These are phyloP conservation scores for Sideroxylon spinosum DNA, from an alignment of 179 eudicot genomes.

Conservation along the genomic window DNA sequence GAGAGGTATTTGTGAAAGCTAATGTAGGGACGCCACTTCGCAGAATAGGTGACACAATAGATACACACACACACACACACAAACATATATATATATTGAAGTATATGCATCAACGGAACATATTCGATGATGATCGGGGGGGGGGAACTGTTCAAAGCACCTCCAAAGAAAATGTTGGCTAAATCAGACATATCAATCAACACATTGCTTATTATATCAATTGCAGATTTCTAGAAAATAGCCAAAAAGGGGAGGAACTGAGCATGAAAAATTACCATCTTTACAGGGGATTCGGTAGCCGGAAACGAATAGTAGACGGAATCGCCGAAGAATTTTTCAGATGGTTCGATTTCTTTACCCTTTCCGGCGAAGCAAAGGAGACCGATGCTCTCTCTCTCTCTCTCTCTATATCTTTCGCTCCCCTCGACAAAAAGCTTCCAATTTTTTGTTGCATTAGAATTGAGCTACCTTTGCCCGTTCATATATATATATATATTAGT, in stretches of 20 bases:
- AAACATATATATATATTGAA: neutral
- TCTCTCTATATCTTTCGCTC: neutral
- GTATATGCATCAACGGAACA: neutral
- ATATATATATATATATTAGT: too few species aligned
- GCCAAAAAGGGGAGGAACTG: too few species aligned
- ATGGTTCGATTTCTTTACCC: neutral
- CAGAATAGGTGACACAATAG: too few species aligned
- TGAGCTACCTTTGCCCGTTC: too few species aligned
- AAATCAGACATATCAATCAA: too few species aligned
- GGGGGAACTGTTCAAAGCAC: too few species aligned
- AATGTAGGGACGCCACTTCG: too few species aligned
- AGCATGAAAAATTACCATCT: constrained; percentile 16
- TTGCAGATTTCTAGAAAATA: neutral
- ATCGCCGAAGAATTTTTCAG: neutral
- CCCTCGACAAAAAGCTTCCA: neutral
- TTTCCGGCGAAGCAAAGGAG: neutral
- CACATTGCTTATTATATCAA: too few species aligned
- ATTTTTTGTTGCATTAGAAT: neutral
- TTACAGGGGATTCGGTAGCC: constrained; percentile 16
- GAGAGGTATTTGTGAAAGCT: too few species aligned
- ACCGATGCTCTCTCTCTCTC: neutral
- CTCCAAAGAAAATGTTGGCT: neutral
- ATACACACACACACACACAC: neutral
- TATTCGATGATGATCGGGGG: neutral
- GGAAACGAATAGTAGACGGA: neutral